phyloP scores from a whole-genome alignment of 345 rosid genomes.

The Balakata baccata region DNA sequence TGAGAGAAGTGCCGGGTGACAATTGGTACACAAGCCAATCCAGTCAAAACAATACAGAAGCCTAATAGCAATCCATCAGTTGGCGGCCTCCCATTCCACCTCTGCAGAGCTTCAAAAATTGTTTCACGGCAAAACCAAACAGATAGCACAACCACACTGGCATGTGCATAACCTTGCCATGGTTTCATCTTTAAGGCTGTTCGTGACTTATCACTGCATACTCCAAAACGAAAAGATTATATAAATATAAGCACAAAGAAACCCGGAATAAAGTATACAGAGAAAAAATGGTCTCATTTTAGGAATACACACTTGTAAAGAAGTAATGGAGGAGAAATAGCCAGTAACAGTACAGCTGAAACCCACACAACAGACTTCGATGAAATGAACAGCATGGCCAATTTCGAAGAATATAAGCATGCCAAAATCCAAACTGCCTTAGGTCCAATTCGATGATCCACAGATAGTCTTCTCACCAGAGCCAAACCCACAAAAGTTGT shows the following conservation, averaged over 20 bases:
- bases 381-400: slow-evolving; percentile 80
- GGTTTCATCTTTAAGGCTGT: slow-evolving; percentile 86
- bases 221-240: slow-evolving; percentile 24
- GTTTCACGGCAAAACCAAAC: slow-evolving; percentile 98
- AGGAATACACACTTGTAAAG: slow-evolving; percentile 67
- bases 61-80: slow-evolving; percentile 96
- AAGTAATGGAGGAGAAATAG: slow-evolving; percentile 85
- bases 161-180: slow-evolving; percentile 97
- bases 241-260: neutral
- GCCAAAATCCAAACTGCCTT: slow-evolving; percentile 92
- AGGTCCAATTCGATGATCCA: slow-evolving; percentile 67
- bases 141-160: slow-evolving; percentile 69
- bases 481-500: slow-evolving; percentile 83
- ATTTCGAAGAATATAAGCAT: slow-evolving; percentile 86
- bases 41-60: slow-evolving; percentile 70
- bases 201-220: slow-evolving; percentile 74
- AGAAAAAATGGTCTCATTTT: neutral
- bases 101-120: slow-evolving; percentile 88
- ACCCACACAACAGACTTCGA: slow-evolving; percentile 87
- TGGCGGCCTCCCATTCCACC: slow-evolving; percentile 95
- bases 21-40: slow-evolving; percentile 87
- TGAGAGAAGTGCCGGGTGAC: slow-evolving; percentile 92
- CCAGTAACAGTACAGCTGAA: slow-evolving; percentile 76
- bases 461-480: slow-evolving; percentile 70
- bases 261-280: slow-evolving; percentile 4